These are phyloP conservation scores for Alloteropsis angusta DNA, from an alignment of 202 grass and related monocot genomes.

Conservation along the genomic window DNA sequence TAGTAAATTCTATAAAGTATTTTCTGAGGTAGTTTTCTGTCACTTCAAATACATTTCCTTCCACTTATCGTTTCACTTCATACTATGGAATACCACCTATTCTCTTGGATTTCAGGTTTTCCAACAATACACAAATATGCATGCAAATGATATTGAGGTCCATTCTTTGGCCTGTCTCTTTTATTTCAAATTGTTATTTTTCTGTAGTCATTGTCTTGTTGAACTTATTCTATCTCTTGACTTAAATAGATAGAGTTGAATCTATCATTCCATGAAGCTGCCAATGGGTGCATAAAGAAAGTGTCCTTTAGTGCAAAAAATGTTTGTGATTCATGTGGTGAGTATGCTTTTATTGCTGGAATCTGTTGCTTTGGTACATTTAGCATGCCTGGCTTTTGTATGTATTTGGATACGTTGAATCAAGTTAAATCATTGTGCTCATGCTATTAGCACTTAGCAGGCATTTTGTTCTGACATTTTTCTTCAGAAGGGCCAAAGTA, in stretches of 20 bases:
- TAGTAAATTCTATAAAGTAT: slow-evolving; percentile 85
- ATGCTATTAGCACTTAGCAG: background rate
- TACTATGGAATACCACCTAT: slow-evolving; percentile 1
- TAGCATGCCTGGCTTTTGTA: background rate
- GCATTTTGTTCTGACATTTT: slow-evolving; percentile 10
- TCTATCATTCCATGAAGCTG: slow-evolving; percentile 83
- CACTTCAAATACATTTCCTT: background rate
- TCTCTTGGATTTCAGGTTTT: slow-evolving; percentile 71
- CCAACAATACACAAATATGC: slow-evolving; percentile 43
- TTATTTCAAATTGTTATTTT: background rate
- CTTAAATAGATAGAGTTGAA: slow-evolving; percentile 66
- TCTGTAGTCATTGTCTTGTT: slow-evolving; percentile 7
- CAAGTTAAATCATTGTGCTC: slow-evolving; percentile 3
- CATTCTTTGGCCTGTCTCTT: slow-evolving; percentile 23
- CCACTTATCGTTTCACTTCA: background rate
- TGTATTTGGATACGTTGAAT: background rate
- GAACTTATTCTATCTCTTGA: slow-evolving; percentile 19
- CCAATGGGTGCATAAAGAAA: slow-evolving; percentile 66
- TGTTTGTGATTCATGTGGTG: slow-evolving; percentile 81
- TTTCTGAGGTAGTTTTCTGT: slow-evolving; percentile 65
- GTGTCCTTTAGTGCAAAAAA: slow-evolving; percentile 62
- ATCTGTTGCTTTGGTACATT: background rate
- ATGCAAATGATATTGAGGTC: slow-evolving; percentile 79
- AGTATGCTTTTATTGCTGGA: slow-evolving; percentile 28
- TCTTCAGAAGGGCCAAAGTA: background rate